These are phyloP conservation scores for Aristolochia californica DNA, from an alignment of 164 flowering plant genomes.

Conservation along the genomic window DNA sequence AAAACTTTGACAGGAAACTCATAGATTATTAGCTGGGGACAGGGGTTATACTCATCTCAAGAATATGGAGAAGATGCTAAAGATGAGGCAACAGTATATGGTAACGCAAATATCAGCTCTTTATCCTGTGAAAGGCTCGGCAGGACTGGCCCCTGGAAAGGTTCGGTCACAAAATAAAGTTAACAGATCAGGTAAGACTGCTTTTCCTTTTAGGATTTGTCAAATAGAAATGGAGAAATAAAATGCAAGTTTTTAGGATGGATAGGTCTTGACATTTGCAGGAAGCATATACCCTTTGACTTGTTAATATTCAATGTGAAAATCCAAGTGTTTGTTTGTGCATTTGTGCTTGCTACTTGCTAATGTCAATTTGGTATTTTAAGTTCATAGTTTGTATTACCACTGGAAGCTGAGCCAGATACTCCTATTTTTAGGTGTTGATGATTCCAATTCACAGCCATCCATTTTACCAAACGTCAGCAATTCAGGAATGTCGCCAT, in stretches of 20 bases:
- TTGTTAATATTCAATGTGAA: no score
- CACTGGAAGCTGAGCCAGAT: not conserved
- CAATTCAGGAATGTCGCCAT: conserved; percentile 32
- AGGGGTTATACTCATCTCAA: conserved; percentile 45
- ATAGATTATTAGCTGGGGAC: conserved; percentile 55
- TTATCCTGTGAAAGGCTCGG: conserved; percentile 66
- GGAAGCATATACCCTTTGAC: no score
- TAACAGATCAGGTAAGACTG: conserved; percentile 40
- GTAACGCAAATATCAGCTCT: conserved; percentile 67
- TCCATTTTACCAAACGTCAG: conserved; percentile 24
- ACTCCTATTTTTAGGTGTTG: conserved; percentile 26
- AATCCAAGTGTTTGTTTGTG: no score
- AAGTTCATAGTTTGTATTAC: no score
- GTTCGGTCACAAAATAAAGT: conserved; percentile 45
- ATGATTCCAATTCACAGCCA: conserved; percentile 22
- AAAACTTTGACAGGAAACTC: conserved; percentile 44
- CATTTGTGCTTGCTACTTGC: no score
- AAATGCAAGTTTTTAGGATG: not conserved
- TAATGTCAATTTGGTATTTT: no score
- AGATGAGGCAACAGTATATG: conserved; percentile 73
- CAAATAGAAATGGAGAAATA: not conserved
- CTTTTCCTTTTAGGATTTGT: not conserved
- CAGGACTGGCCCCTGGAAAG: conserved; percentile 49
- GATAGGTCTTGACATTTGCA: not conserved
- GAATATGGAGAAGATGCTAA: conserved; percentile 55